Evolutionary conservation across 1,284 basidiomycete species (phyloP), one percentile per base, ranked within the genome.

Genomic region (Takashimella koratensis): DNA sequence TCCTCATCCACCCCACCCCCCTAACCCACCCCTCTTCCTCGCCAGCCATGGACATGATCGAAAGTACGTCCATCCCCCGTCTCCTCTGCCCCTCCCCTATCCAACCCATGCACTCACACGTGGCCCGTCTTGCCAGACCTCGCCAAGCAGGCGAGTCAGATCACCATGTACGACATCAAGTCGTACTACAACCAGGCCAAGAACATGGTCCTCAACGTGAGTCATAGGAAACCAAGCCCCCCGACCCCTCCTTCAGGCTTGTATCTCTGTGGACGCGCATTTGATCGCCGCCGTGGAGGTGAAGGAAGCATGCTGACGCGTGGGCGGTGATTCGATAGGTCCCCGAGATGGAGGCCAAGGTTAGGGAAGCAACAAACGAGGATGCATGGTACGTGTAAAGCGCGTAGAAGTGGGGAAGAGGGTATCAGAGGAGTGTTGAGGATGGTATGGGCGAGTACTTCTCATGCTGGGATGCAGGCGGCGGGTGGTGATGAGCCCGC

Each of bases 321-420:
- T 36, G 8, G 30, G n/a, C n/a, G n/a, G n/a, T n/a, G n/a, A n/a
- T n/a, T 36, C 30, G 16, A 8, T 36, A 36, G 30, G 30, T 60
- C 45, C 59, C 59, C 54, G 95, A 98, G 78, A 96, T 92, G 84
- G 96, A 99, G 76, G 90, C 87, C 16, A 98, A 98, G 77, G 95
- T 99, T 25, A 82, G 85, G 64, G 96, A 98, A 62, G 95, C 96
- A 2, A 98, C 96, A 6, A 98, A 97, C 66, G 93, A 98, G 70
- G 96, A 99, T 63, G 86, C 95, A 52, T 99, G 95, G 95, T 95
- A 70, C 62, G 82, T 75, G 16, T 5, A 21, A 36, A n/a, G n/a
- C n/a, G n/a, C n/a, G n/a, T n/a, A n/a, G n/a, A n/a, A n/a, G n/a
- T n/a, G n/a, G n/a, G n/a, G n/a, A n/a, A n/a, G n/a, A n/a, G n/a